Evolutionary conservation across 306 rosid genomes (phyloP).

Genomic region (Chamaecrista fasciculata): DNA sequence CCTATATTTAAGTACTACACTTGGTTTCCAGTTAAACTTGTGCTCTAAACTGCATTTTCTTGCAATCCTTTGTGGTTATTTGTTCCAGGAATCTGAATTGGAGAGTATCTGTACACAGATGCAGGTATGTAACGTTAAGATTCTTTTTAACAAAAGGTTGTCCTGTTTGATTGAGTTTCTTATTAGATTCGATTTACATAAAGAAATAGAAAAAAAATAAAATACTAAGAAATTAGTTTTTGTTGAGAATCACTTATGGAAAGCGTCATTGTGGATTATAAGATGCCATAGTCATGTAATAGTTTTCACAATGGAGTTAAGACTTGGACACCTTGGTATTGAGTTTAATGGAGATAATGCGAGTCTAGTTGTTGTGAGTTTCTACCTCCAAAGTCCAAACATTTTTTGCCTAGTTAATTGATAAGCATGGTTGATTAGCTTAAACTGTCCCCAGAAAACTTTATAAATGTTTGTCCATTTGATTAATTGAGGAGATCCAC

Average conservation of each 20-base stretch:
- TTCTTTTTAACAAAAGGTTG: conserved; percentile 11
- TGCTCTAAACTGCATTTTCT: conserved; percentile 23
- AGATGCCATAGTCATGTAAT: neutral
- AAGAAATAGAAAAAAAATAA: neutral
- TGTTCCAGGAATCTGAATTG: conserved; percentile 77
- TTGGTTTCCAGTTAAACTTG: conserved; percentile 12
- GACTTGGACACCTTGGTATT: neutral
- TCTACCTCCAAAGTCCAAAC: neutral
- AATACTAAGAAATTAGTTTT: neutral
- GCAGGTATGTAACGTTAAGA: conserved; percentile 59
- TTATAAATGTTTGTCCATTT: neutral
- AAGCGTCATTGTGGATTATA: neutral
- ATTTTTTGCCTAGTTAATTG: neutral
- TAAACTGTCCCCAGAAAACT: neutral
- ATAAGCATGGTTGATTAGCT: neutral
- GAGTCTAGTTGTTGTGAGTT: neutral
- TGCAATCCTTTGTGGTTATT: conserved; percentile 19
- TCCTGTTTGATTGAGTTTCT: conserved; percentile 18
- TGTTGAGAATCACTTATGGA: conserved; percentile 18
- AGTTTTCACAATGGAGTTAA: neutral
- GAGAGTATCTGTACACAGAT: conserved; percentile 81
- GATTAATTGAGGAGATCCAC: neutral
- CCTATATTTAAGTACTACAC: neutral
- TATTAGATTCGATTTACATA: conserved; percentile 1
- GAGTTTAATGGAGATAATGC: neutral